Percentiles rank a stretch among this genome's conserved stretches.
Evolutionary conservation across 148 eudicot genomes (phyloP).

Genomic region (Pouteria glomerata): DNA sequence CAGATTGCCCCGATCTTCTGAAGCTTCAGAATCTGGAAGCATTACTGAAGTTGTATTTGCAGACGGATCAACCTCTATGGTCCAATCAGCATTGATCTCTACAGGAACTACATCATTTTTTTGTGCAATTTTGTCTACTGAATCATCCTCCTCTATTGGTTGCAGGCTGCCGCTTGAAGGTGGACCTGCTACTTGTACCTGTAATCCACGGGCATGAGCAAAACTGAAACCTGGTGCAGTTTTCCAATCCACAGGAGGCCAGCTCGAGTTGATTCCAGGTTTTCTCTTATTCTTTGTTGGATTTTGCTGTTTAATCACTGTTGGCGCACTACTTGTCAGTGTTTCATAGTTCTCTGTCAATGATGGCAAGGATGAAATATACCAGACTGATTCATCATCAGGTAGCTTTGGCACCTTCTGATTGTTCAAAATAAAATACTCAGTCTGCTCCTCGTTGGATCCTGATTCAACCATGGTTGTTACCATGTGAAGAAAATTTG

Average conservation of each 20-base stretch:
- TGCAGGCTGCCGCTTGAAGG: constrained; percentile 17
- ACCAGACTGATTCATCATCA: constrained; percentile 61
- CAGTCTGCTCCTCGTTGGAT: constrained; percentile 69
- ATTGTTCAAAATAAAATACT: constrained; percentile 65
- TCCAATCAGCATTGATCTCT: constrained; percentile 26
- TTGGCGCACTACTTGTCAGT: constrained; percentile 13
- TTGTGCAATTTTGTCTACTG: constrained; percentile 8
- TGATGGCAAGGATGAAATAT: constrained; percentile 35
- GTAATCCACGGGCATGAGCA: constrained; percentile 14
- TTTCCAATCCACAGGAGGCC: constrained; percentile 91
- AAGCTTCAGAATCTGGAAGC: constrained; percentile 18
- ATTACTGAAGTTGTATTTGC: constrained; percentile 15
- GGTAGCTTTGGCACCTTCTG: constrained; percentile 85
- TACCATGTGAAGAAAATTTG: constrained; percentile 90
- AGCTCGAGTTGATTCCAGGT: constrained; percentile 35
- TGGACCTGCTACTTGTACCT: constrained; percentile 15
- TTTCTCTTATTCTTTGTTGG: constrained; percentile 29
- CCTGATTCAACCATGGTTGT: constrained; percentile 84
- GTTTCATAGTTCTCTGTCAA: constrained; percentile 22
- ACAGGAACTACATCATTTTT: constrained; percentile 4
- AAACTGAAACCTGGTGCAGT: constrained; percentile 70
- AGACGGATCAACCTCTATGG: constrained; percentile 30
- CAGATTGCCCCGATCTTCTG: constrained; percentile 12
- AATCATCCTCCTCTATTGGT: constrained; percentile 6
- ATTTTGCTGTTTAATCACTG: constrained; percentile 21